A percentile compares a stretch with the other conserved stretches of the same genome.
Evolutionary conservation across 2,329 filamentous ascomycete species (phyloP).

Genomic region (Mariannaea elegans): DNA sequence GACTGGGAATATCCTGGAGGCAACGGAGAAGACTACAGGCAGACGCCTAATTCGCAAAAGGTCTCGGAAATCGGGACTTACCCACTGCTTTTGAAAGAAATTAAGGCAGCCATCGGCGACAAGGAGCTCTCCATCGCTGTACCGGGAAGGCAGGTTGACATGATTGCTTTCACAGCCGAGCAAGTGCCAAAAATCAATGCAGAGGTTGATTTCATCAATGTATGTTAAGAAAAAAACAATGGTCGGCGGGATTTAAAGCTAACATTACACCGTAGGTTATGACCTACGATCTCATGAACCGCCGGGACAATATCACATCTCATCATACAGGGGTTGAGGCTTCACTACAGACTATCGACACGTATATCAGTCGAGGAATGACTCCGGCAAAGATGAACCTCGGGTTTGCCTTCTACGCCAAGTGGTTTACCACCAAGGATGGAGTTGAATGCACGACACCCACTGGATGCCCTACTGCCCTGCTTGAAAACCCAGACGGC

Average conservation of each 20-base stretch:
- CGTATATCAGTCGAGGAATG: conserved; percentile 68
- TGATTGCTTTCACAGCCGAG: conserved; percentile 71
- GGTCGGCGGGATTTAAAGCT: fast-evolving
- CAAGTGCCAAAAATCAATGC: conserved; percentile 67
- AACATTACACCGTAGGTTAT: conserved; percentile 57
- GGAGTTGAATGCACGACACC: conserved; percentile 55
- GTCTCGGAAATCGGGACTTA: conserved; percentile 68
- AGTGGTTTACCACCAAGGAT: conserved; percentile 68
- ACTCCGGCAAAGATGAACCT: conserved; percentile 66
- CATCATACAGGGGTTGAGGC: conserved; percentile 69
- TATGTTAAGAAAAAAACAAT: conserved; percentile 27
- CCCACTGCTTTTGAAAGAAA: conserved; percentile 66
- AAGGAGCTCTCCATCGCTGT: conserved; percentile 74
- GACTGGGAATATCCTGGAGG: conserved; percentile 73
- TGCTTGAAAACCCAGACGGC: conserved; percentile 68
- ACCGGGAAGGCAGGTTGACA: conserved; percentile 68
- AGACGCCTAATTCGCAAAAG: conserved; percentile 66
- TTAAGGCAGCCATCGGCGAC: conserved; percentile 65
- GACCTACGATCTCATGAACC: conserved; percentile 79
- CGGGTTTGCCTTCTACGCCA: conserved; percentile 75
- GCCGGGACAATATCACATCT: conserved; percentile 70
- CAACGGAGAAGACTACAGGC: conserved; percentile 75
- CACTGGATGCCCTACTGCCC: conserved; percentile 66
- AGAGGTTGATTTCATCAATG: conserved; percentile 73
- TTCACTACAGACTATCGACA: conserved; percentile 64